Evolutionary conservation across 345 rosid species (phyloP), one percentile per base, ranked within the genome.

Genomic region (Lepidium didymum): DNA sequence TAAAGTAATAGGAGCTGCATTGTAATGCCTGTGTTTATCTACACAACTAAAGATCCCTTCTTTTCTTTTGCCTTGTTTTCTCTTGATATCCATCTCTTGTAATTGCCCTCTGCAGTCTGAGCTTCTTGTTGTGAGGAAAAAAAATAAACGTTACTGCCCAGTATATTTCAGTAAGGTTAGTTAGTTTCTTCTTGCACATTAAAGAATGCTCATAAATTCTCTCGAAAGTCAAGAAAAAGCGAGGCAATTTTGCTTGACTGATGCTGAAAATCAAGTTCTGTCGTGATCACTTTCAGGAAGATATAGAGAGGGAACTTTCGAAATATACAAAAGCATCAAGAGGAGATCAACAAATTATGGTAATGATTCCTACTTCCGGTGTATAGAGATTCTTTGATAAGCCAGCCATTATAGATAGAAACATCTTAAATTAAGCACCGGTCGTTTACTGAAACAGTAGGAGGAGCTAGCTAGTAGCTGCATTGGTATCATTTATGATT

Each of bases 121-220:
- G 57, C 94, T 85, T 72, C 82, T 90, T 80, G 87, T 87, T 51
- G 89, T 88, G 77, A 88, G 80, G 86, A 93, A 78, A 76, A 90
- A 70, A 76, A 86, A 81, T 77, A 87, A 76, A 78, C 89, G 98
- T 18, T 93, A 81, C 77, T 88, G 87, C 83, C 98, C 97, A 10
- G 69, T 93, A 74, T 93, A 88, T 82, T 93, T 93, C 82, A 87
- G 87, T 69, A 93, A 93, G 97, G 98, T 92, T 73, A 86, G 98
- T 92, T 66, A 45, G 77, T 69, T 68, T 72, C 65, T 62, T 18
- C 55, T 14, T 1, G 8, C 59, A 19, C 35, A 18, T 21, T 6
- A 21, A 36, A 36, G 1, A 46, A 37, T 46, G 29, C 33, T 45
- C 19, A 13, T 36, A 68, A n/a, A 4, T 29, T 27, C 18, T 8